A percentile compares a stretch with the other conserved stretches of the same genome.
Conservation (phyloP, 805 yeast genomes). For the Starmerella khaoyaiensis region DNA sequence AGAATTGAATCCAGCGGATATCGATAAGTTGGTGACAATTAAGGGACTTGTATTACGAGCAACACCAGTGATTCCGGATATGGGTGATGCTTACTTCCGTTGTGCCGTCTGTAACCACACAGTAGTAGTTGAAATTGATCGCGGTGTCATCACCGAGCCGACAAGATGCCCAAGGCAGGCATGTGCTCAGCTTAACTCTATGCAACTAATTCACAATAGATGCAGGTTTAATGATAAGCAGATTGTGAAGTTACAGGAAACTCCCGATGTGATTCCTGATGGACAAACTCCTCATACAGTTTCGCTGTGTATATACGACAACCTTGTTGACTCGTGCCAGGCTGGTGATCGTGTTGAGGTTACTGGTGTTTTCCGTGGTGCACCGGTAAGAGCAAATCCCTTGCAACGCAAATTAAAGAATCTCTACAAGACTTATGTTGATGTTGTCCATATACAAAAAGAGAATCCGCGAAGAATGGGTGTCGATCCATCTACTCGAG, state of each 20-base stretch:
- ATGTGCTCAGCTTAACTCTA: conserved; percentile 71
- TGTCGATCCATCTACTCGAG: conserved; percentile 54
- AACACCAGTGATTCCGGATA: conserved; percentile 88
- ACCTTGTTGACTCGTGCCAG: conserved; percentile 81
- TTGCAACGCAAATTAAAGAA: conserved; percentile 72
- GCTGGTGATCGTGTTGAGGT: conserved; percentile 96
- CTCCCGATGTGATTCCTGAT: conserved; percentile 91
- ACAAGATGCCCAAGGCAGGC: conserved; percentile 78
- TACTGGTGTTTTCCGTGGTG: conserved; percentile 86
- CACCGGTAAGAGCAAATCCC: conserved; percentile 80
- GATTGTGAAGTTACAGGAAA: conserved; percentile 84
- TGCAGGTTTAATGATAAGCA: conserved; percentile 92
- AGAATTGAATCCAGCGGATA: conserved; percentile 84
- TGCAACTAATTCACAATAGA: conserved; percentile 84
- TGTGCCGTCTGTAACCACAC: conserved; percentile 94
- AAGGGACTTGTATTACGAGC: conserved; percentile 85
- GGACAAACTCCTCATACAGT: conserved; percentile 98
- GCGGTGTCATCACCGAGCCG: conserved; percentile 92
- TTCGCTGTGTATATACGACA: conserved; percentile 88
- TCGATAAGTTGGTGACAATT: conserved; percentile 79
- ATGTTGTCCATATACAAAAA: conserved; percentile 85
- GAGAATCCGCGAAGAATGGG: conserved; percentile 72
- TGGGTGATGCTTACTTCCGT: conserved; percentile 93
- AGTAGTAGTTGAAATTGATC: conserved; percentile 77
- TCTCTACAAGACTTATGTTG: conserved; percentile 82